Evolutionary conservation across 2,329 filamentous ascomycete species (phyloP).

Genomic region (Davidsoniella virescens): DNA sequence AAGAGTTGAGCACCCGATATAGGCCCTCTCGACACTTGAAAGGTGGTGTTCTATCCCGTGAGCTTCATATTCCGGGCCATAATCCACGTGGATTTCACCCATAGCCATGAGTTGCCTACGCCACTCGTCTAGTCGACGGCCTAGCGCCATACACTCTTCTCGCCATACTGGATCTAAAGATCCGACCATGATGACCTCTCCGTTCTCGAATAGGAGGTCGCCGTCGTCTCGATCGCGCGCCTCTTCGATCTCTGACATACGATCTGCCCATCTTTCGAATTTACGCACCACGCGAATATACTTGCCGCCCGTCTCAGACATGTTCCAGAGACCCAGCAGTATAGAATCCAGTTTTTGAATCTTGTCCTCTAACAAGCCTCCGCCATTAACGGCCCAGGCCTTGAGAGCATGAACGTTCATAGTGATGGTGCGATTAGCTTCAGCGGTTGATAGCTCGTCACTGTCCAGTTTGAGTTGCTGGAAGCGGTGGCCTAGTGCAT

Average conservation of each 20-base stretch:
- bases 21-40: slow-evolving; percentile 30
- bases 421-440: slow-evolving; percentile 30
- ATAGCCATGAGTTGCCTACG: slow-evolving; percentile 31
- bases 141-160: slow-evolving; percentile 36
- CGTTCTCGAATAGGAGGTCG: slow-evolving; percentile 20
- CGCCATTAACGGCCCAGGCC: slow-evolving; percentile 27
- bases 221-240: slow-evolving; percentile 25
- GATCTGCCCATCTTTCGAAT: slow-evolving; percentile 44
- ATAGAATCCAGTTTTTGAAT: slow-evolving; percentile 42
- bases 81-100: slow-evolving; percentile 18
- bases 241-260: slow-evolving; percentile 30
- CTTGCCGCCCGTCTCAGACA: slow-evolving; percentile 39
- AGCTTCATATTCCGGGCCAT: background rate
- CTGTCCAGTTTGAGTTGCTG: slow-evolving; percentile 21
- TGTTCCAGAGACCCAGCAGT: slow-evolving; percentile 38
- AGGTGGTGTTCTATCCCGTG: slow-evolving; percentile 7
- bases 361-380: slow-evolving; percentile 33
- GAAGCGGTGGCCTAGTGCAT: slow-evolving; percentile 32
- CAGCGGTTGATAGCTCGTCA: slow-evolving; percentile 21
- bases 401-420: slow-evolving; percentile 36
- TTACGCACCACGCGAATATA: slow-evolving; percentile 36
- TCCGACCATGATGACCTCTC: slow-evolving; percentile 32
- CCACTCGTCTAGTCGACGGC: slow-evolving; percentile 39
- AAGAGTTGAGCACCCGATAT: slow-evolving; percentile 31
- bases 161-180: slow-evolving; percentile 42